Percentiles rank a stretch among this genome's conserved stretches.
These are phyloP conservation scores for Melampsora americana DNA, from an alignment of 1,284 basidiomycete species.

Conservation along the genomic window DNA sequence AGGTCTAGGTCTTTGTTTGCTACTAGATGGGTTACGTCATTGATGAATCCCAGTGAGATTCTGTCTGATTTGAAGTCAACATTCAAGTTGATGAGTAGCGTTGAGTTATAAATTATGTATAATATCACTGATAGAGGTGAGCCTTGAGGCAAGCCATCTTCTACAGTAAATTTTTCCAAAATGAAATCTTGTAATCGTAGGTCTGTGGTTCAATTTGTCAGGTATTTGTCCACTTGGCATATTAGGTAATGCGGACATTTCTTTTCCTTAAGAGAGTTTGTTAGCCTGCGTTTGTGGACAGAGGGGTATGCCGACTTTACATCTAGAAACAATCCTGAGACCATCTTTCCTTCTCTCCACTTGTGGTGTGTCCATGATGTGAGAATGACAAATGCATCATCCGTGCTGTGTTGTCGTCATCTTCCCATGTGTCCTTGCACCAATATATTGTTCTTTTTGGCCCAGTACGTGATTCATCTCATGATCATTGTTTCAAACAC, in stretches of 20 bases:
- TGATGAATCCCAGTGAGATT: neutral
- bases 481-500: neutral
- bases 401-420: neutral
- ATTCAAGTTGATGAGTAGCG: neutral
- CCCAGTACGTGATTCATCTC: neutral
- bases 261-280: neutral
- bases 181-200: no score
- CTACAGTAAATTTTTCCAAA: neutral
- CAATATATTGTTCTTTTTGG: neutral
- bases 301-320: no score
- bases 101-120: conserved; percentile 5
- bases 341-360: no score
- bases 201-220: neutral
- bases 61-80: neutral
- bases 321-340: no score
- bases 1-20: no score
- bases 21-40: conserved; percentile 8
- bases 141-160: neutral
- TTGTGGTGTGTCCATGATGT: no score
- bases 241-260: neutral
- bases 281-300: no score
- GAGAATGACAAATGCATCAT: no score
- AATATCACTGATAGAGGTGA: neutral
- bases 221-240: neutral
- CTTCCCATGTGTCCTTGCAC: neutral